Evolutionary conservation across 2,329 filamentous ascomycete species (phyloP), one percentile per base, ranked within the genome.

Genomic region (Fusarium sp.): DNA sequence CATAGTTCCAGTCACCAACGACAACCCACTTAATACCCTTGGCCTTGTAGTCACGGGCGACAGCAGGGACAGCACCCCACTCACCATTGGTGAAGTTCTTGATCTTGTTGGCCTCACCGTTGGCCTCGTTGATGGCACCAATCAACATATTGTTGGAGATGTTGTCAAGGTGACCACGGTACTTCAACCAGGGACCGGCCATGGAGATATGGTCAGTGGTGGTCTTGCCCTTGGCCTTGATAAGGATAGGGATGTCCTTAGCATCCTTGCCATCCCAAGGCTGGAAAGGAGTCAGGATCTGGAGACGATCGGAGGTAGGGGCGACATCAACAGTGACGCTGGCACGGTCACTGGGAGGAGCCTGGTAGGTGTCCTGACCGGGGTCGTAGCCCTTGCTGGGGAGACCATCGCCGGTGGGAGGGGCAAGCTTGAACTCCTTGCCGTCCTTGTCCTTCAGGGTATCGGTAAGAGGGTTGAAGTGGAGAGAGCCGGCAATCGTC

Each of bases 71-170:
- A 70, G 94, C 93, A 81, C 92, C 95, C 83, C 90, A 96, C 77
- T 95, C 91, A 79, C 92, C 94, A 73, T 88, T 97, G 80, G 93
- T 92, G 85, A 90, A 86, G 91, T 99, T 98, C 90, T 94, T 93
- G 84, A 99, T 88, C 90, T 97, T 98, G 91, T 99, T 99, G 80
- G 95, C 95, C 89, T 98, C 94, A 70, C 92, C 94, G 86, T 98
- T 99, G 81, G 93, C 95, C 80, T 93, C 92, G 87, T 98, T 99
- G 87, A 95, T 94, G 81, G 96, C 96, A 87, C 96, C 96, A 79
- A 98, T 98, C 84, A 98, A 87, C 94, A 98, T 97, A 90, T 98
- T 98, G 92, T 98, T 98, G 83, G 95, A 98, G 87, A 98, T 98
- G 90, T 98, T 98, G 91, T 98, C 96, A 81, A 98, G 90, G 84